A percentile compares a stretch with the other conserved stretches of the same genome.
Evolutionary conservation across 331 rosid species (phyloP).

Genomic region (Quercus phellos): DNA sequence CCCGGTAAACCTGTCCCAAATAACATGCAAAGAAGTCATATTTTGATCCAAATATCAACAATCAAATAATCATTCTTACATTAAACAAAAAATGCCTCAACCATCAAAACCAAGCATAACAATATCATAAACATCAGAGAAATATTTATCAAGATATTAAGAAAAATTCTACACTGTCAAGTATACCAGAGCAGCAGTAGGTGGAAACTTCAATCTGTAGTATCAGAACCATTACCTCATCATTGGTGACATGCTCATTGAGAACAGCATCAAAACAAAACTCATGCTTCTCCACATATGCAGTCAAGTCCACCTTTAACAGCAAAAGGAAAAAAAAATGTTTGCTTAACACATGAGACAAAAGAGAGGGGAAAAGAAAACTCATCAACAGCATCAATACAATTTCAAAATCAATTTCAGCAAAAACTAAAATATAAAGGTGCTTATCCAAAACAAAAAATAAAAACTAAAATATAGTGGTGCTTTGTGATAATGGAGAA

Average conservation of each 20-base stretch:
- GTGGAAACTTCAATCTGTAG: constrained; percentile 5
- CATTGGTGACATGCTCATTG: constrained; percentile 72
- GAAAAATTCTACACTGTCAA: background rate
- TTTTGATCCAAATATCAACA: constrained; percentile 11
- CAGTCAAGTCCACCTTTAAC: constrained; percentile 89
- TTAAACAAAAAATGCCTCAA: constrained; percentile 9
- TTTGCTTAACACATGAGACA: background rate
- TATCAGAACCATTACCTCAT: constrained; percentile 53
- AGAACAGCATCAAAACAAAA: constrained; percentile 95
- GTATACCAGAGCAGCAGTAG: background rate
- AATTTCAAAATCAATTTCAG: constrained; percentile 7
- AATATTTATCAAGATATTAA: background rate
- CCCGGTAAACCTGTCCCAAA: constrained; percentile 67
- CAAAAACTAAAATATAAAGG: background rate
- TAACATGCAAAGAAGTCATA: constrained; percentile 24
- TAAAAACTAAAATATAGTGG: background rate
- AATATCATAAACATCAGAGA: constrained; percentile 4
- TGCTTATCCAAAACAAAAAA: no score
- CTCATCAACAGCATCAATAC: constrained; percentile 6
- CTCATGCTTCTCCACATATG: constrained; percentile 97
- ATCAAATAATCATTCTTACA: constrained; percentile 3
- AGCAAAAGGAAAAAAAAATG: constrained; percentile 18
- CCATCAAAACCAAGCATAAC: constrained; percentile 8
- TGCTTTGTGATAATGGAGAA: constrained; percentile 18
- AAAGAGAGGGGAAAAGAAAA: constrained; percentile 4